These are phyloP conservation scores for Pleurotus tuber-regium DNA, from an alignment of 768 basidiomycete species.

Conservation along the genomic window DNA sequence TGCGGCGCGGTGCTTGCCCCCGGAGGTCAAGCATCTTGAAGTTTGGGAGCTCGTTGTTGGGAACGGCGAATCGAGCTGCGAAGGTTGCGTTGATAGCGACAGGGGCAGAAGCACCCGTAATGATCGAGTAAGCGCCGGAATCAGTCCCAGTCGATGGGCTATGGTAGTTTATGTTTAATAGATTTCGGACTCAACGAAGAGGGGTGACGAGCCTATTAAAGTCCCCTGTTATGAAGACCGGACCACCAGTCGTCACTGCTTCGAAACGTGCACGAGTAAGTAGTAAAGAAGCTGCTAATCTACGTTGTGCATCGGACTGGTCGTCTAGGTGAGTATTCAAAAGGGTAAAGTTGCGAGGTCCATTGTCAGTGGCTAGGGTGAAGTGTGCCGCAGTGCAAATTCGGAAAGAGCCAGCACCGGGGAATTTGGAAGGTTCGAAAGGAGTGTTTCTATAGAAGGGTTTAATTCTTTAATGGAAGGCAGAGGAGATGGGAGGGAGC, in stretches of 20 bases:
- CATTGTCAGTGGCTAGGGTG: conserved; percentile 16
- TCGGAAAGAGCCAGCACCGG: conserved; percentile 47
- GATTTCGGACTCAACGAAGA: too few relatives aligned
- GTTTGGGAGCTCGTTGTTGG: conserved; percentile 23
- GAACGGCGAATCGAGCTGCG: conserved; percentile 36
- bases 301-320: conserved; percentile 48
- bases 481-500: conserved; percentile 14
- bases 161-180: too few relatives aligned
- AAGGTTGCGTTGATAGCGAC: conserved; percentile 42
- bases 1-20: conserved; percentile 34
- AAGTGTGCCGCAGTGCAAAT: conserved; percentile 48
- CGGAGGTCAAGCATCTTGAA: conserved; percentile 48
- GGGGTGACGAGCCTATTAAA: conserved; percentile 42
- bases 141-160: conserved; percentile 42
- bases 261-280: conserved; percentile 49
- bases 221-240: conserved; percentile 52
- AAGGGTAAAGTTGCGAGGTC: conserved; percentile 31
- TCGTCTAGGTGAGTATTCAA: conserved; percentile 59
- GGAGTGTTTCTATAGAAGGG: conserved; percentile 36
- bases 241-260: conserved; percentile 32
- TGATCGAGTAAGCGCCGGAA: conserved; percentile 49
- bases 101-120: conserved; percentile 39
- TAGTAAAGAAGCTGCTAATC: conserved; percentile 49
- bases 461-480: background rate
- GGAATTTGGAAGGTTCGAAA: conserved; percentile 46